Conservation (phyloP, 345 rosid genomes). For the Leavenworthia alabamica region DNA sequence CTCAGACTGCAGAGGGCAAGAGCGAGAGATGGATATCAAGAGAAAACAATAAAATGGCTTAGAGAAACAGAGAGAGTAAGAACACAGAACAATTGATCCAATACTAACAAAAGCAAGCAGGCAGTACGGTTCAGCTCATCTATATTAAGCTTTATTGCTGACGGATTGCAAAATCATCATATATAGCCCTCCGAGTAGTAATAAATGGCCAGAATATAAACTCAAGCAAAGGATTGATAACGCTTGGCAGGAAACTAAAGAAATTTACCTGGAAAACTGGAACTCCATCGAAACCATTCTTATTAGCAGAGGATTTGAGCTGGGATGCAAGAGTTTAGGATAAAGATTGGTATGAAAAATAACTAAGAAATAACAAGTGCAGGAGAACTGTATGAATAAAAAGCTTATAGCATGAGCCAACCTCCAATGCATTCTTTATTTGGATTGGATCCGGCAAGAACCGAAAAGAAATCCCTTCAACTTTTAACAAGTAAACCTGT, state of each 20-base stretch:
- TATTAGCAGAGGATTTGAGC: slow-evolving; percentile 54
- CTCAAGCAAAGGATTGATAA: neutral
- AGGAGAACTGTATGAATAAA: neutral
- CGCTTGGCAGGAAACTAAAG: neutral
- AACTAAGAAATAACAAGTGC: neutral
- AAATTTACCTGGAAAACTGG: slow-evolving; percentile 83
- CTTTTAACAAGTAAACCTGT: slow-evolving; percentile 82
- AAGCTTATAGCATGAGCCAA: slow-evolving; percentile 21
- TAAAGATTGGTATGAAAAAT: neutral
- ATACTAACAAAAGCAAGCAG: neutral
- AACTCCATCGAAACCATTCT: slow-evolving; percentile 83
- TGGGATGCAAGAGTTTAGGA: slow-evolving; percentile 26
- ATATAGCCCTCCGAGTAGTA: neutral
- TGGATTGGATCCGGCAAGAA: slow-evolving; percentile 93
- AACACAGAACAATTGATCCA: neutral
- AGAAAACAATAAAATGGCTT: neutral
- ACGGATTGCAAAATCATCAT: neutral
- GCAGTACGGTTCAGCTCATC: neutral
- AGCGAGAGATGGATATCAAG: neutral
- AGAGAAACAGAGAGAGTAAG: neutral
- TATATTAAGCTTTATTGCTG: neutral
- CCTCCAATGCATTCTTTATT: slow-evolving; percentile 89
- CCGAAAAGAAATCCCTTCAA: slow-evolving; percentile 90
- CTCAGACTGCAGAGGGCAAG: slow-evolving; percentile 63
- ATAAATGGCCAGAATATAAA: neutral